phyloP scores from a whole-genome alignment of 2,329 filamentous ascomycete genomes.

The Stagonosporopsis rhizophila region DNA sequence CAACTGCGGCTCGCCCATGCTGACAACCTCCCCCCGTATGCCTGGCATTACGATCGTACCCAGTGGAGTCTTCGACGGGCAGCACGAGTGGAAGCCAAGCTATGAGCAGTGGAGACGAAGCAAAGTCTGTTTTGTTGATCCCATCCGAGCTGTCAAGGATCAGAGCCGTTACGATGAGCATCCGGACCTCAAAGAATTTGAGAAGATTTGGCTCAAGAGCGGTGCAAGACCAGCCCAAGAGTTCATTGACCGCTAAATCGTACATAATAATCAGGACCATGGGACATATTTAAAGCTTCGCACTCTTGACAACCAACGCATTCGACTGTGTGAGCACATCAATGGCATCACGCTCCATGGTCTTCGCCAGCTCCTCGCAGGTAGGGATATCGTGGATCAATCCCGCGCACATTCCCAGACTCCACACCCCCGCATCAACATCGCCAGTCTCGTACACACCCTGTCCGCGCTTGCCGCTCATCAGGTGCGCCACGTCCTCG shows the following conservation, averaged over 20 bases:
- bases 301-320: constrained; percentile 23
- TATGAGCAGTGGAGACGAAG: constrained; percentile 17
- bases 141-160: constrained; percentile 3
- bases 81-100: constrained; percentile 13
- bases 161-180: constrained; percentile 11
- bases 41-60: constrained; percentile 10
- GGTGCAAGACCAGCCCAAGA: constrained; percentile 8
- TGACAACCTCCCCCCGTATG: constrained; percentile 14
- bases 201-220: constrained; percentile 7
- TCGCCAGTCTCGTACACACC: constrained; percentile 38
- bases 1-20: constrained; percentile 15
- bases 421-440: constrained; percentile 41
- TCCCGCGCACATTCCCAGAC: constrained; percentile 96
- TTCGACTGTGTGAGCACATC: constrained; percentile 31
- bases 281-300: constrained; percentile 18
- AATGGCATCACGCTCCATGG: constrained; percentile 38
- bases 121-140: constrained; percentile 14
- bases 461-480: constrained; percentile 37
- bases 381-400: constrained; percentile 59
- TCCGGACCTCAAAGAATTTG: constrained; percentile 16
- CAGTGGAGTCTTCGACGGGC: constrained; percentile 13
- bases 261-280: neutral
- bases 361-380: constrained; percentile 45
- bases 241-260: constrained; percentile 12
- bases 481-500: constrained; percentile 37